phyloP scores from a whole-genome alignment of 192 early-diverging fungal genomes.

The Cetraspora pellucida region DNA sequence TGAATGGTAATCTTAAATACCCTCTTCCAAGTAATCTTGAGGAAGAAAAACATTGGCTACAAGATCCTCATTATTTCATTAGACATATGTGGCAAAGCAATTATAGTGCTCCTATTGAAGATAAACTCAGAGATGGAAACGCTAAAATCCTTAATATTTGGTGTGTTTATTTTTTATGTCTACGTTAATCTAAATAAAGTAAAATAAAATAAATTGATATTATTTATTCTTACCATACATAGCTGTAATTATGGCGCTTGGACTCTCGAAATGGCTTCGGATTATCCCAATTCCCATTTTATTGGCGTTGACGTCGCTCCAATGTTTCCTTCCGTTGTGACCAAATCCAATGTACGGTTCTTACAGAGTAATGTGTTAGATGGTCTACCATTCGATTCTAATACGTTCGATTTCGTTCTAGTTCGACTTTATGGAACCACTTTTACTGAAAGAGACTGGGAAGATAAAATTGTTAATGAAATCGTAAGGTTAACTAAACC shows the following conservation, averaged over 20 bases:
- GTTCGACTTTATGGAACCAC: too few species aligned
- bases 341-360: background rate
- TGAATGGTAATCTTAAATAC: background rate
- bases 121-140: background rate
- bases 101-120: background rate
- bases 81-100: background rate
- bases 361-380: background rate
- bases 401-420: conserved; percentile 8
- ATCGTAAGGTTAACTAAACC: background rate
- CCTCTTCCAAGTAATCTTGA: background rate
- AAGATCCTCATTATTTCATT: background rate
- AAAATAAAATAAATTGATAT: too few species aligned
- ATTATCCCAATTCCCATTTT: background rate
- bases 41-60: background rate
- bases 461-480: background rate
- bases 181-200: too few species aligned
- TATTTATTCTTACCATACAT: too few species aligned
- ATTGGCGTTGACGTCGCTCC: background rate
- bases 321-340: background rate
- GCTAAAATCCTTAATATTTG: background rate
- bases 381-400: background rate
- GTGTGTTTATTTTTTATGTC: too few species aligned
- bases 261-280: background rate
- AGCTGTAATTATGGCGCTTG: background rate
- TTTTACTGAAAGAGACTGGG: background rate